phyloP scores from a whole-genome alignment of 2,329 filamentous ascomycete species.

The Fusarium goolgardi region DNA sequence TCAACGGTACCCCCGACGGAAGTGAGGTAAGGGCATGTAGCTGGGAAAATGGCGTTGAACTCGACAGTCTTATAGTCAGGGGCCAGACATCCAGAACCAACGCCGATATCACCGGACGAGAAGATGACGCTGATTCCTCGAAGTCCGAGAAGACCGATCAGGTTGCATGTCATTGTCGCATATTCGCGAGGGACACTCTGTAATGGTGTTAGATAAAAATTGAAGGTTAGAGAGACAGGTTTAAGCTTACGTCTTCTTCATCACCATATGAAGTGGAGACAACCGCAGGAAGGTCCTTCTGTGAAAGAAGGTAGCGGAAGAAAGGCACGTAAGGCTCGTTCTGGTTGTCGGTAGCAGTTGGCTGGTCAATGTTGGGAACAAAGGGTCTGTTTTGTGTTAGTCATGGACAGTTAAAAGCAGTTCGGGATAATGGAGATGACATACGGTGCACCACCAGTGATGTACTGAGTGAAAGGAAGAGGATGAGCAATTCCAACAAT shows the following conservation, averaged over 20 bases:
- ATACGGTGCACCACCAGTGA: slow-evolving; percentile 29
- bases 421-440: rapidly evolving
- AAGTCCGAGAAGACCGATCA: slow-evolving; percentile 25
- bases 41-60: slow-evolving; percentile 55
- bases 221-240: rapidly evolving
- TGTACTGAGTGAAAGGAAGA: slow-evolving; percentile 34
- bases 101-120: slow-evolving; percentile 49
- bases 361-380: slow-evolving; percentile 29
- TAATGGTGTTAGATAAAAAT: background rate
- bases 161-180: slow-evolving; percentile 25
- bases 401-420: rapidly evolving
- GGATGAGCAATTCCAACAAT: slow-evolving; percentile 35
- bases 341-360: slow-evolving; percentile 24
- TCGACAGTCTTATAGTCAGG: slow-evolving; percentile 40
- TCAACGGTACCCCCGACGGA: slow-evolving; percentile 65
- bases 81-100: slow-evolving; percentile 34
- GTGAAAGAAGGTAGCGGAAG: slow-evolving; percentile 18
- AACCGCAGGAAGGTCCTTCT: slow-evolving; percentile 18
- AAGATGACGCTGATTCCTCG: slow-evolving; percentile 54
- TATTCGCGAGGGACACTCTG: slow-evolving; percentile 28
- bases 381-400: slow-evolving; percentile 1
- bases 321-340: slow-evolving; percentile 27
- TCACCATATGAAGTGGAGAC: slow-evolving; percentile 28
- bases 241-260: slow-evolving; percentile 14
- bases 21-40: slow-evolving; percentile 59